Evolutionary conservation across 2,329 filamentous ascomycete genomes (phyloP), one percentile per base, ranked within the genome.

Genomic region (Talaromyces islandicus): DNA sequence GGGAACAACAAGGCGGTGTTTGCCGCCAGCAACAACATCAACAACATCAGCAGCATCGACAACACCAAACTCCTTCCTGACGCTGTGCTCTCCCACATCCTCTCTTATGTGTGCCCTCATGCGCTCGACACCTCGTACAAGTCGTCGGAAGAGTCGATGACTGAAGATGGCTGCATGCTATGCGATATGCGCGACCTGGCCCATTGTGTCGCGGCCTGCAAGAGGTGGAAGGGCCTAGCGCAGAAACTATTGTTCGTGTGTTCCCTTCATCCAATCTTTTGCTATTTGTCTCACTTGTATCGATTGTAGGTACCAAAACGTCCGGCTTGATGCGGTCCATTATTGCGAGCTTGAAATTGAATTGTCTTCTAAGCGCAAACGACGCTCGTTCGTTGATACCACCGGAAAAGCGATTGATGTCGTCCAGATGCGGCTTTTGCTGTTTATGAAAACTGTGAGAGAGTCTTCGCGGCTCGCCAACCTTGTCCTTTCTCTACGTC

Each of bases 291-390:
- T 55, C 30, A 59, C 24, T 38, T 30, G 46, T 32, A 19, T 41
- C 17, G 62, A 59, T 38, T 54, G 38, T 68, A 95, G 91, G 66
- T 96, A 95, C 73, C 87, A 88, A 69, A 92, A 91, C 78, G 87
- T 97, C 65, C 90, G 92, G 62, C 94, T 97, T 72, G 93, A 97
- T 72, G 85, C 90, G 19, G 92, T 97, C 32, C 93, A 97, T 76
- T 97, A 96, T 77, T 97, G 93, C 79, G 86, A 89, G 64, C 88
- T 90, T 68, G 93, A 97, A 75, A 88, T 90, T 61, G 80, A 89
- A 67, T 84, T 96, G 38, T 85, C 90, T 57, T 90, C 93, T 67
- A 87, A 85, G 73, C 88, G 92, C 64, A 91, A 90, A 72, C 87
- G 87, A 63, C 84, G 84, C 61, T 88, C 87, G 38, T 85, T 87